Evolutionary conservation across 2,329 filamentous ascomycete genomes (phyloP), one percentile per base, ranked within the genome.

Genomic region (Hymenoscyphus linearis): DNA sequence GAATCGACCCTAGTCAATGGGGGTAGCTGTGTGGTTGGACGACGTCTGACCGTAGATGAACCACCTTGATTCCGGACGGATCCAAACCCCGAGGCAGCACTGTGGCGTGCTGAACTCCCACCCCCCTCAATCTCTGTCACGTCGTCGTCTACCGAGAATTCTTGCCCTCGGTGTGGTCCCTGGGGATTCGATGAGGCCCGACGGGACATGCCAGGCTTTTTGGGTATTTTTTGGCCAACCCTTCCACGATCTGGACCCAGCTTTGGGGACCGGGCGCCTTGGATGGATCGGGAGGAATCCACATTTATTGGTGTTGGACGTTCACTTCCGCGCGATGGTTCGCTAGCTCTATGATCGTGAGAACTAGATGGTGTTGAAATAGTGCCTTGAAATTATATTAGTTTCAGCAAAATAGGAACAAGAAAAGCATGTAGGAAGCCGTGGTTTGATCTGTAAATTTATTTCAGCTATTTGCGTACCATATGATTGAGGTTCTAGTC

Each of bases 131-230:
- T 85, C 74, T 97, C 93, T 66, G 85, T 82, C 26, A 86, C 80
- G 71, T 91, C 92, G 73, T 98, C 93, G 72, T 98, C 93, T 55
- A 91, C 91, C 0, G 93, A 97, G 76, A 96, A 98, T 63, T 93
- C 82, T 64, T 90, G 89, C 34, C 93, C 90, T 59, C 91, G 88
- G 72, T 93, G 85, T 2, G 91, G 92, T 47, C 85, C 85, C 69
- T 85, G 81, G 25, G 73, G 75, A 60, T 84, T 90, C 26, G 91
- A 91, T 1, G 91, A 93, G 61, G 87, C 81, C 64, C 91, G 87
- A 67, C 91, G 87, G 61, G 83, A 74, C 74, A 93, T 84, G 12
- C 83, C 77, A 18, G 91, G 91, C 73, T 93, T 96, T 65, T 71
- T 70, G 18, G 40, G n/a, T 65, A 74, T 55, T 57, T 68, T 64